Conservation (phyloP, 2,329 filamentous ascomycete genomes). For the Aspergillus calidoustus region DNA sequence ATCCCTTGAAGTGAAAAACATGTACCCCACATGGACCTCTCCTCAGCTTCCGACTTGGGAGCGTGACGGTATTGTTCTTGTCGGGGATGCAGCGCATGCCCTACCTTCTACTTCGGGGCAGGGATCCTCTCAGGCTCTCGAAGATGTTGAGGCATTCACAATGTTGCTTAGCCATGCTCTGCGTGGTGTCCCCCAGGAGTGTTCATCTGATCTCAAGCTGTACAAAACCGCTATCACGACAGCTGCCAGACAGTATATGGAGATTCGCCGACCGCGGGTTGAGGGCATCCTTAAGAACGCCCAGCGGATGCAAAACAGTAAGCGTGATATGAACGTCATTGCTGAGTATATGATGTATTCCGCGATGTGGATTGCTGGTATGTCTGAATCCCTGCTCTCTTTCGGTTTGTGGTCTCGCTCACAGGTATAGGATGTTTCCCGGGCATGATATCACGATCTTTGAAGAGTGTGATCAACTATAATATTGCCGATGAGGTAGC, state of each 20-base stretch:
- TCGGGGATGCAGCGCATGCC: constrained; percentile 64
- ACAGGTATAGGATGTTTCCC: constrained; percentile 31
- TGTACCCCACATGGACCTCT: constrained; percentile 56
- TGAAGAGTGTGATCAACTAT: constrained; percentile 29
- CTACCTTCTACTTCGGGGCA: constrained; percentile 60
- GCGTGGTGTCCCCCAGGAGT: constrained; percentile 11
- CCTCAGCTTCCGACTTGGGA: constrained; percentile 55
- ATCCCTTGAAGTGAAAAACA: constrained; percentile 44
- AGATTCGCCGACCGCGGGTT: constrained; percentile 41
- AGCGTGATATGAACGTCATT: constrained; percentile 38
- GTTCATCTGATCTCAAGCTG: neutral
- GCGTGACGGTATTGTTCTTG: constrained; percentile 53
- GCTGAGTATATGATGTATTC: constrained; percentile 46
- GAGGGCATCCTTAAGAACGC: constrained; percentile 38
- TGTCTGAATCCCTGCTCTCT: neutral
- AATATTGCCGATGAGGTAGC: constrained; percentile 32
- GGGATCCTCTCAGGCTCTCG: constrained; percentile 60
- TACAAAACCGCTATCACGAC: constrained; percentile 29
- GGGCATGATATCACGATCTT: constrained; percentile 19
- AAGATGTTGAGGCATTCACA: constrained; percentile 57
- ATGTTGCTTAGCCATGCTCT: constrained; percentile 46
- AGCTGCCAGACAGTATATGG: constrained; percentile 39
- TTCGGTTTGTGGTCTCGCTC: constrained; percentile 18
- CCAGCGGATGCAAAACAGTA: constrained; percentile 39
- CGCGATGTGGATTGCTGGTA: constrained; percentile 42